A percentile compares a stretch with the other conserved stretches of the same genome.
Conservation (phyloP, 2,329 filamentous ascomycete species). For the Botrytis squamosa region DNA sequence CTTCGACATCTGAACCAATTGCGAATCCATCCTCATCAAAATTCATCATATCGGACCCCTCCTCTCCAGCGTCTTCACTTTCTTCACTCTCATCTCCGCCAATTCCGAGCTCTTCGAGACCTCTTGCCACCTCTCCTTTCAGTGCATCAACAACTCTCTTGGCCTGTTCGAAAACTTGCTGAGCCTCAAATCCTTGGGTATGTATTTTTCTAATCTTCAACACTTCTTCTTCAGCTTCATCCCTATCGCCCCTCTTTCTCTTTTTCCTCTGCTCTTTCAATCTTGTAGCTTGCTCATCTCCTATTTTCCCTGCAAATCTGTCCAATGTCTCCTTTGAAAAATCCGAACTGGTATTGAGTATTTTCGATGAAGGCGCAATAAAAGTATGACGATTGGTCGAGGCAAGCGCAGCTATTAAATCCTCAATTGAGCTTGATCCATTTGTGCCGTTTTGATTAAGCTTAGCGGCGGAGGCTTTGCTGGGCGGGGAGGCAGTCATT, state of each 20-base stretch:
- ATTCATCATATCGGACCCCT: constrained; percentile 39
- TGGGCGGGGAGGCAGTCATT: constrained; percentile 50
- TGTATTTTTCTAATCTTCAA: constrained; percentile 82
- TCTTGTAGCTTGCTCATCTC: constrained; percentile 67
- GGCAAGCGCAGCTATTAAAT: constrained; percentile 32
- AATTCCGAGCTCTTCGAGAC: constrained; percentile 41
- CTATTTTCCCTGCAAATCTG: constrained; percentile 70
- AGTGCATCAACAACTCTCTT: constrained; percentile 74
- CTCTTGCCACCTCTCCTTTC: constrained; percentile 52
- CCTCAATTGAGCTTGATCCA: constrained; percentile 28
- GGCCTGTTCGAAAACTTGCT: constrained; percentile 93
- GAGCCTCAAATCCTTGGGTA: constrained; percentile 79
- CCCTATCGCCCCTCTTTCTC: constrained; percentile 64
- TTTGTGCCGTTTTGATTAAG: constrained; percentile 32
- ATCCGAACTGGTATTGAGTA: constrained; percentile 68
- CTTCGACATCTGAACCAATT: constrained; percentile 38
- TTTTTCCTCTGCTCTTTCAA: constrained; percentile 70
- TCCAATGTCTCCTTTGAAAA: constrained; percentile 81
- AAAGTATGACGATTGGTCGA: constrained; percentile 50
- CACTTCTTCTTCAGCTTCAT: constrained; percentile 48
- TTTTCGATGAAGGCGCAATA: constrained; percentile 66
- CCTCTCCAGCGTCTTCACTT: constrained; percentile 41
- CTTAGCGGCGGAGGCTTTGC: constrained; percentile 39
- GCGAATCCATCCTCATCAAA: constrained; percentile 45
- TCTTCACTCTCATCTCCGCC: constrained; percentile 34